Percentiles rank a stretch among this genome's conserved stretches.
phyloP scores from a whole-genome alignment of 768 basidiomycete genomes.

The Wakefieldia striispora region DNA sequence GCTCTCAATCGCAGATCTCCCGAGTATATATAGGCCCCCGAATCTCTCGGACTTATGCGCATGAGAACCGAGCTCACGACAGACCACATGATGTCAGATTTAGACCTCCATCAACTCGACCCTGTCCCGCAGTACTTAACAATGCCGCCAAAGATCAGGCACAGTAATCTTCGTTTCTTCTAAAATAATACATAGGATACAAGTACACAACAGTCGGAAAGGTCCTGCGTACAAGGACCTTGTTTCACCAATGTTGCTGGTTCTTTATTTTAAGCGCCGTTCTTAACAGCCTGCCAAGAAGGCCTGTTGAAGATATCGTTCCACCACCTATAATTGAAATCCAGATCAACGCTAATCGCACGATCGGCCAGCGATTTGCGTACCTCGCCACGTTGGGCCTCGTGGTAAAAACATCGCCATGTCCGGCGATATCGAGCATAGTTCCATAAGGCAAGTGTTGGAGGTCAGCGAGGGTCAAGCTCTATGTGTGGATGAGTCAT shows the following conservation, averaged over 20 bases:
- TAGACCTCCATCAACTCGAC: not conserved
- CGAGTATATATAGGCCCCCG: not conserved
- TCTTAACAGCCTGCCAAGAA: conserved; percentile 47
- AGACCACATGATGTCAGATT: not conserved
- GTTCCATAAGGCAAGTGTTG: conserved; percentile 51
- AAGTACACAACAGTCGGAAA: not conserved
- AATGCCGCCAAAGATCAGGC: not conserved
- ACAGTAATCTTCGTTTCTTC: not conserved
- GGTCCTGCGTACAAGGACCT: not conserved
- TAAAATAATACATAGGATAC: not conserved
- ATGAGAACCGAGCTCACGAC: too few species aligned
- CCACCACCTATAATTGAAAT: conserved; percentile 46
- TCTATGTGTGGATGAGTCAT: conserved; percentile 21
- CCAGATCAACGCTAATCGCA: conserved; percentile 1
- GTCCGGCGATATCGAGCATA: conserved; percentile 24
- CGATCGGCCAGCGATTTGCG: not conserved
- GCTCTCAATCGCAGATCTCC: not conserved
- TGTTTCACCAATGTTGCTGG: not conserved
- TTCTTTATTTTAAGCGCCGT: conserved; percentile 21
- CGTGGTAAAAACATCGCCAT: conserved; percentile 27
- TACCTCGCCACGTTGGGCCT: conserved; percentile 47
- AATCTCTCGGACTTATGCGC: not conserved
- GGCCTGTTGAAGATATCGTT: conserved; percentile 43
- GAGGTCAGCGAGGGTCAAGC: conserved; percentile 56
- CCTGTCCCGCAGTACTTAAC: not conserved